These are phyloP conservation scores for Viola odorata DNA, from an alignment of 345 rosid species.

Conservation along the genomic window DNA sequence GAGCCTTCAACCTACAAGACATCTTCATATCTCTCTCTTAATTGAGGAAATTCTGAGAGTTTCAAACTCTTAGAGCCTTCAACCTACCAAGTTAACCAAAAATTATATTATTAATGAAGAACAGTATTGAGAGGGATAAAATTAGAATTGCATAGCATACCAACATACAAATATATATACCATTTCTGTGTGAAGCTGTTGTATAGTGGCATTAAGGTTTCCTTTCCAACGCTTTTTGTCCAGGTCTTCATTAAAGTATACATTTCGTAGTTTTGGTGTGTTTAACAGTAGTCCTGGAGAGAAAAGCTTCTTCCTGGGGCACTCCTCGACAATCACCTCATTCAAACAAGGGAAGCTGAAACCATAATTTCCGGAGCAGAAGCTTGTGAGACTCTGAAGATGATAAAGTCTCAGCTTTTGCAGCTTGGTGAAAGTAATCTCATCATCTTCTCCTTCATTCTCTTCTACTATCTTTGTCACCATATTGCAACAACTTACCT, in stretches of 20 bases:
- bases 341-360: conserved; percentile 14
- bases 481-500: neutral
- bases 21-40: neutral
- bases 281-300: conserved; percentile 11
- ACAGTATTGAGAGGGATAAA: neutral
- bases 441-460: neutral
- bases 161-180: neutral
- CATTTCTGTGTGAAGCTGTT: conserved; percentile 1
- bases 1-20: too few relatives aligned
- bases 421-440: neutral
- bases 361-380: neutral
- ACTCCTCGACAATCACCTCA: conserved; percentile 9
- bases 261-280: conserved; percentile 16
- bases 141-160: too few relatives aligned
- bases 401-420: neutral
- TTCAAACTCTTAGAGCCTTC: neutral
- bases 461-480: neutral
- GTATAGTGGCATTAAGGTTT: conserved; percentile 10
- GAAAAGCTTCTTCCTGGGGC: conserved; percentile 12
- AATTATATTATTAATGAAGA: neutral
- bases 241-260: neutral
- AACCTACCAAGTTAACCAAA: neutral
- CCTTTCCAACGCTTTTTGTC: conserved; percentile 1
- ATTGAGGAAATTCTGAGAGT: conserved; percentile 1
- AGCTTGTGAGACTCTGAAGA: neutral